Conservation (phyloP, 2,329 filamentous ascomycete species). For the Verticillium albo-atrum region DNA sequence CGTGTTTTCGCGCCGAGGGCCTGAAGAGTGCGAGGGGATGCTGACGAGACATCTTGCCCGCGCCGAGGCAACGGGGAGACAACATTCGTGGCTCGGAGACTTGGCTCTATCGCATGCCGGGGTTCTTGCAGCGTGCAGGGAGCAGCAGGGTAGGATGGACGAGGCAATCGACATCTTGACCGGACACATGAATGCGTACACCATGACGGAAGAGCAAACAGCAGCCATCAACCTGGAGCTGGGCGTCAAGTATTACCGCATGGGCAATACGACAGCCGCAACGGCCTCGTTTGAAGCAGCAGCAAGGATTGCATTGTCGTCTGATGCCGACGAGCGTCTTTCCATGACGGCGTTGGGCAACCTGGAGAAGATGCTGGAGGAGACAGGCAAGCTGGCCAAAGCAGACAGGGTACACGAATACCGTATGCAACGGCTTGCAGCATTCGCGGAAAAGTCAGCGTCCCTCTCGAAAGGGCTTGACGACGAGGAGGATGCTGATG, state of each 20-base stretch:
- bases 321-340: conserved; percentile 25
- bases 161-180: conserved; percentile 24
- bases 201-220: conserved; percentile 23
- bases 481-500: conserved; percentile 7
- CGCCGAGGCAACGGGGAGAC: conserved; percentile 22
- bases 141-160: conserved; percentile 20
- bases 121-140: conserved; percentile 21
- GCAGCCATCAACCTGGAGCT: conserved; percentile 25
- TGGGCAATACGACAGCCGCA: conserved; percentile 20
- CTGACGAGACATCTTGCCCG: conserved; percentile 20
- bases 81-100: conserved; percentile 25
- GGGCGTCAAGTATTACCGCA: conserved; percentile 24
- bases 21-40: conserved; percentile 21
- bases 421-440: conserved; percentile 20
- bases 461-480: conserved; percentile 5
- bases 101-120: conserved; percentile 25
- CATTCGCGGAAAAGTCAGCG: conserved; percentile 21
- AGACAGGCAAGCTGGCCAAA: conserved; percentile 13
- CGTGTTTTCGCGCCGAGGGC: conserved; percentile 18
- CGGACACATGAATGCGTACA: conserved; percentile 20
- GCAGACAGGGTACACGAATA: conserved; percentile 21
- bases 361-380: conserved; percentile 22
- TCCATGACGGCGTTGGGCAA: conserved; percentile 27
- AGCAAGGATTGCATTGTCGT: conserved; percentile 19
- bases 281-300: conserved; percentile 23